Percentiles rank a stretch among this genome's conserved stretches.
These are phyloP conservation scores for Panus rudis DNA, from an alignment of 768 basidiomycete genomes.

Conservation along the genomic window DNA sequence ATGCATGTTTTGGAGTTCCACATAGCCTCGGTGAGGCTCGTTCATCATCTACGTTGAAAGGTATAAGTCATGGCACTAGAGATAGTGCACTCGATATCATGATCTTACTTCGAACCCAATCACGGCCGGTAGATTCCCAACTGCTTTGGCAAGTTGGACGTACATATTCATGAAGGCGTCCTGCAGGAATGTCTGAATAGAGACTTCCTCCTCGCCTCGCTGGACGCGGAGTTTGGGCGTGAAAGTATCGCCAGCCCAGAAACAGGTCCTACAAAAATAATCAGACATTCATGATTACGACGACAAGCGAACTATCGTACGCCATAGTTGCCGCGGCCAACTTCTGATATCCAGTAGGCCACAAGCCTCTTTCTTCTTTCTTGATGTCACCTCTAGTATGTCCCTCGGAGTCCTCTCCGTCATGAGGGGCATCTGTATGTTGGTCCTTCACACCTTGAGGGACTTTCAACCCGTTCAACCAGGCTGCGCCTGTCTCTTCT, in stretches of 20 bases:
- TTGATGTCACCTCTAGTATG: too few relatives aligned
- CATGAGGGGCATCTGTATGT: too few relatives aligned
- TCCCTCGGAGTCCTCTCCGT: too few relatives aligned
- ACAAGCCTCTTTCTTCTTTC: conserved; percentile 78
- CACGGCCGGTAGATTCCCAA: conserved; percentile 73
- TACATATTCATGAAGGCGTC: conserved; percentile 75
- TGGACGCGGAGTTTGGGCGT: conserved; percentile 60
- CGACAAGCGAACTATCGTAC: conserved; percentile 35
- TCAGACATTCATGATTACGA: background rate
- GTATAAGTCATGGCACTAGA: background rate
- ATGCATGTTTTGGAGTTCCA: conserved; percentile 74
- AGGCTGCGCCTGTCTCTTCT: conserved; percentile 81
- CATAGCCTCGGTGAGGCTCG: conserved; percentile 91
- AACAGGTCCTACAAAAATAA: conserved; percentile 57
- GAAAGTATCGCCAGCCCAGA: conserved; percentile 89
- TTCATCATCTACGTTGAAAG: conserved; percentile 68
- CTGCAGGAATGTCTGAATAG: conserved; percentile 81
- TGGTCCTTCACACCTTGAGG: too few relatives aligned
- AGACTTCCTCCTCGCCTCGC: conserved; percentile 42
- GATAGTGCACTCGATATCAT: background rate
- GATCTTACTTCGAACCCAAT: conserved; percentile 81
- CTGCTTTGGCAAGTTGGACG: conserved; percentile 52
- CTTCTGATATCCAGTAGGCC: conserved; percentile 94
- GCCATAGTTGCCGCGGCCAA: conserved; percentile 91
- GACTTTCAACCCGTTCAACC: conserved; percentile 69